Evolutionary conservation across 2,329 filamentous ascomycete species (phyloP), one percentile per base, ranked within the genome.

Genomic region (Xylariomycetidae sp.): DNA sequence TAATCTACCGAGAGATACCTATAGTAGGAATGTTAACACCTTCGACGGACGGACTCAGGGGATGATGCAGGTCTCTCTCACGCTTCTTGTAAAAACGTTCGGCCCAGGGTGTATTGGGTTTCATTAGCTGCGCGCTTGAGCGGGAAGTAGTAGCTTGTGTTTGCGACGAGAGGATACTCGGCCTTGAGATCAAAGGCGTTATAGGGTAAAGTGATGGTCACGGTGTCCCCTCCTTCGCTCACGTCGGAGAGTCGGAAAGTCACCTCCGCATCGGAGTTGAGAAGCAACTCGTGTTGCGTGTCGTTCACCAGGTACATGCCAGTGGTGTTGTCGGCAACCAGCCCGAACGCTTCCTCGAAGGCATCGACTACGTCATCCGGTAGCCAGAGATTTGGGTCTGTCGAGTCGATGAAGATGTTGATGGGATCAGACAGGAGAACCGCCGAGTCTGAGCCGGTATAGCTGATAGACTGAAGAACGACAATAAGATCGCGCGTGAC

Each of bases 1-100:
- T 66, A 66, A 42, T 67, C 60, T 22, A 54, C 59, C 3, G 61
- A 51, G 25, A 57, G 50, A 36, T 60, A 59, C 12, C 54, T 57
- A 34, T 25, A n/a, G n/a, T 10, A 10, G 10, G 25, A 6, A 34
- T 33, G n/a, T 36, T 47, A 28, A 42, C 25, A 16, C 25, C 27
- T 15, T 12, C 31, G 9, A 15, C 8, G 3, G 9, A 8, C 20
- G n/a, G n/a, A 8, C n/a, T 23, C 20, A 8, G n/a, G 20, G 8
- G 8, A 8, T 8, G 20, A 3, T 16, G 13, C 17, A 38, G 16
- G 19, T 15, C n/a, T 13, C 5, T 32, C 55, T 47, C 26, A 59
- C 53, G 57, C 55, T 50, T 59, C 57, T 42, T 60, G 57, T 10
- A 61, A 31, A 22, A 61, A 60, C 20, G 44, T 47, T n/a, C 58